Base-by-base conservation (phyloP, 108 stramenopile genomes). In the Discostella stelligeroides region DNA sequence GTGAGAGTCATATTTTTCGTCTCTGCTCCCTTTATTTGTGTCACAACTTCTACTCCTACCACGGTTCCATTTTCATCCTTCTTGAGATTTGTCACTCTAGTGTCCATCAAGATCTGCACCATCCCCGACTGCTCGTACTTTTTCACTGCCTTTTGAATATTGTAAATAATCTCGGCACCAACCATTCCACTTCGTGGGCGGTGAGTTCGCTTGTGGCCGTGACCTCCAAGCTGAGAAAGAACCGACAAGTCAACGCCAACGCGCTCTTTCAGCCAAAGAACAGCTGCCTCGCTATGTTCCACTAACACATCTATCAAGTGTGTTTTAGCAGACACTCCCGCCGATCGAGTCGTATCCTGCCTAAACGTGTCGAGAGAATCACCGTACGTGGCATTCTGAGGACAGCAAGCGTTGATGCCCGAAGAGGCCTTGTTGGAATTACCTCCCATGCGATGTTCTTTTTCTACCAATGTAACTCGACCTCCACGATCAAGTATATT, bases 351-450 rank as follows among this genome's bases (percentile, higher is more conserved):
- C n/a, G 92, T 95, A 63, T 95, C 94, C 43, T 86, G 81, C 47
- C 68, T 79, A 81, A 97, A 97, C 37, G 70, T 63, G 25, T 92
- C 87, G 2, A 89, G 24, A 28, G 73, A 82, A 68, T 93, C 92
- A 40, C 72, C 73, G 57, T 80, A 81, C 5, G 83, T 85, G 18
- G 81, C 66, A 48, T 89, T 85, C 40, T 86, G 73, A 0, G 89
- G 90, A 64, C 86, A 88, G 71, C 85, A 94, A n/a, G 88, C 92
- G 67, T 95, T 95, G 66, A 95, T 95, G 6, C 96, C 96, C 13
- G 89, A 91, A 17, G 91, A 92, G 7, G 96, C 96, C 71, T 97
- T 97, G 84, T 93, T 95, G 60, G 93, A 95, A 63, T 97, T 97
- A 8, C 96, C 96, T 37, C 96, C 96, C 64, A 94, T 64, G 24